Conservation (phyloP, 768 basidiomycete genomes). For the Tylopilus intermedius region DNA sequence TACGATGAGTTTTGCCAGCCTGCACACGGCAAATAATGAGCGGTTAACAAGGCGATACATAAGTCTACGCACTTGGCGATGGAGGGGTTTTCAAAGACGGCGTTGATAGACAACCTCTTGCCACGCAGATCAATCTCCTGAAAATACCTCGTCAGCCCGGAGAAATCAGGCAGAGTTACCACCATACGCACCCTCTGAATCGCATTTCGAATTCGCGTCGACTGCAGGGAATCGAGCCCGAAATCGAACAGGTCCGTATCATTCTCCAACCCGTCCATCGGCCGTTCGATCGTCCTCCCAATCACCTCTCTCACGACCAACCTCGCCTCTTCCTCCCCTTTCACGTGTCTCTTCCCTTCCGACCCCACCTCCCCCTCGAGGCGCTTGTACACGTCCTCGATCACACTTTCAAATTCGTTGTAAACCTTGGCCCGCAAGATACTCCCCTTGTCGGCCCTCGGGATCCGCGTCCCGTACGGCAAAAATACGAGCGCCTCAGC, state of each 20-base stretch:
- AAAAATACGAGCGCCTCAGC: conserved; percentile 49
- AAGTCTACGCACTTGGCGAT: conserved; percentile 30
- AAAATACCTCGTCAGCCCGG: conserved; percentile 1
- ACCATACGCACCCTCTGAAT: conserved; percentile 34
- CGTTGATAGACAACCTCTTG: conserved; percentile 23
- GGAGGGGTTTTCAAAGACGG: conserved; percentile 50
- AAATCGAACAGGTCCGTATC: conserved; percentile 42
- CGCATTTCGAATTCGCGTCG: conserved; percentile 46
- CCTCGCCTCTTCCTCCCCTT: conserved; percentile 11
- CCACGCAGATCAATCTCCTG: conserved; percentile 18
- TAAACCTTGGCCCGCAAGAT: conserved; percentile 49
- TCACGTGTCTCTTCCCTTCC: conserved; percentile 15
- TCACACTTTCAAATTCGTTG: conserved; percentile 43
- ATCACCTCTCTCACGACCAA: conserved; percentile 14
- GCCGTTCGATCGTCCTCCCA: conserved; percentile 19
- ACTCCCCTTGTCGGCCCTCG: conserved; percentile 47
- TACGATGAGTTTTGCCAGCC: conserved; percentile 41
- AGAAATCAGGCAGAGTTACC: neutral
- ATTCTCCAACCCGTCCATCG: conserved; percentile 15
- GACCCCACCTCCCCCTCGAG: conserved; percentile 38
- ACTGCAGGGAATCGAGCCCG: conserved; percentile 52
- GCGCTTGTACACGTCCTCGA: conserved; percentile 36
- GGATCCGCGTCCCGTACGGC: conserved; percentile 44
- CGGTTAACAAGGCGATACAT: neutral
- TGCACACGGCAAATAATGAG: conserved; percentile 1